Evolutionary conservation across 2,329 filamentous ascomycete genomes (phyloP).

Genomic region (Graphium sp.): DNA sequence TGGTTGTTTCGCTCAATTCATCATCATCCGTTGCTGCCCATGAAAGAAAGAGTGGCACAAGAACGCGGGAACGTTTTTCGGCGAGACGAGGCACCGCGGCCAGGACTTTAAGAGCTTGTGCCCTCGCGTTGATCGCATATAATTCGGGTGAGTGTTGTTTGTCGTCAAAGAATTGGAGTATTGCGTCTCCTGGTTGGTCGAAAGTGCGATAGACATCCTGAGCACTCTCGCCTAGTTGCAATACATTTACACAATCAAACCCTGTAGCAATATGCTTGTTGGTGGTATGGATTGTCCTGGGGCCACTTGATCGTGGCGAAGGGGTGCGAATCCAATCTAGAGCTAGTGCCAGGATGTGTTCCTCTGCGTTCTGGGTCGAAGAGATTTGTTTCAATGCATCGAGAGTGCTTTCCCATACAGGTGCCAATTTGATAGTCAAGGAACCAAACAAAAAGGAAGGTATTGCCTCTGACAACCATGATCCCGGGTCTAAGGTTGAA

Average conservation of each 20-base stretch:
- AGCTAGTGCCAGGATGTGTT: constrained; percentile 51
- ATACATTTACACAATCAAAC: constrained; percentile 72
- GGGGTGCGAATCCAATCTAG: constrained; percentile 60
- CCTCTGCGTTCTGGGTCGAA: constrained; percentile 54
- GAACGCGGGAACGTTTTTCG: constrained; percentile 68
- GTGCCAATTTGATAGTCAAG: constrained; percentile 69
- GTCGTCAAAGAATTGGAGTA: constrained; percentile 47
- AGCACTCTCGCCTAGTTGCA: constrained; percentile 35
- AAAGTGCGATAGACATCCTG: constrained; percentile 33
- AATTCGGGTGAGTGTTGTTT: constrained; percentile 38
- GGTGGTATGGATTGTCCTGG: constrained; percentile 15
- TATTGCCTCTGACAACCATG: constrained; percentile 55
- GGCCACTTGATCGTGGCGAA: constrained; percentile 35
- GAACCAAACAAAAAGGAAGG: constrained; percentile 79
- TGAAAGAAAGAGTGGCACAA: constrained; percentile 73
- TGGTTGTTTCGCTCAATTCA: too few species aligned
- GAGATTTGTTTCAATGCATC: constrained; percentile 61
- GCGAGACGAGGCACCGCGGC: constrained; percentile 57
- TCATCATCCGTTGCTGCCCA: constrained; percentile 42
- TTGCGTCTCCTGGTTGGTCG: constrained; percentile 33
- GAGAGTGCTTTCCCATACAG: constrained; percentile 74
- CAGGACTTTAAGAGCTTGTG: constrained; percentile 67
- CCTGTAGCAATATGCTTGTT: constrained; percentile 37
- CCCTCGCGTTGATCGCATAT: constrained; percentile 41
- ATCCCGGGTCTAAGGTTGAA: constrained; percentile 34